These are phyloP conservation scores for Nicotiana rustica DNA, from an alignment of 305 asterid species.

Conservation along the genomic window DNA sequence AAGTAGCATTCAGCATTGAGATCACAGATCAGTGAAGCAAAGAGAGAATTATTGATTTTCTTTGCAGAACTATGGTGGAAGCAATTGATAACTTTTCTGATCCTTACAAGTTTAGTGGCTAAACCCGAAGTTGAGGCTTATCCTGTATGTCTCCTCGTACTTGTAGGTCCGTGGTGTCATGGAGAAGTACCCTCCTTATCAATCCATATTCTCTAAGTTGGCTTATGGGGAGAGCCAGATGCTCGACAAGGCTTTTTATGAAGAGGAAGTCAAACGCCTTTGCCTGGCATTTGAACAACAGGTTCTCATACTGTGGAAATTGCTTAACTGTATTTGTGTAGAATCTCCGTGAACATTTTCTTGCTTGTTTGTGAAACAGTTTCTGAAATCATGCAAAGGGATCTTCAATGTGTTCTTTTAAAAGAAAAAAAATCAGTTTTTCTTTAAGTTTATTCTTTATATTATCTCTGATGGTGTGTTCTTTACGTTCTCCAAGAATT, in stretches of 20 bases:
- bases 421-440: too few species aligned
- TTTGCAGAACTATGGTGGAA: background rate
- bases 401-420: too few species aligned
- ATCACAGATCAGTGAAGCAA: background rate
- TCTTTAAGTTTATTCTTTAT: too few species aligned
- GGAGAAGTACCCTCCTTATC: conserved; percentile 95
- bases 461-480: too few species aligned
- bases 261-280: conserved; percentile 95
- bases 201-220: conserved; percentile 75
- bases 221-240: conserved; percentile 96
- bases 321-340: background rate
- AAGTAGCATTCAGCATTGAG: background rate
- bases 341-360: conserved; percentile 21
- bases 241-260: conserved; percentile 96
- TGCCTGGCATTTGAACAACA: conserved; percentile 97
- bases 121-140: background rate
- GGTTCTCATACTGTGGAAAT: conserved; percentile 53
- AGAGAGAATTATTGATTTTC: background rate
- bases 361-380: background rate
- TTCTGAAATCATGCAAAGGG: background rate
- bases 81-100: background rate
- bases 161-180: conserved; percentile 86
- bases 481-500: too few species aligned
- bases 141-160: background rate
- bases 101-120: background rate